Evolutionary conservation across 108 stramenopile species (phyloP).

Genomic region (Fragilaria crotonensis): DNA sequence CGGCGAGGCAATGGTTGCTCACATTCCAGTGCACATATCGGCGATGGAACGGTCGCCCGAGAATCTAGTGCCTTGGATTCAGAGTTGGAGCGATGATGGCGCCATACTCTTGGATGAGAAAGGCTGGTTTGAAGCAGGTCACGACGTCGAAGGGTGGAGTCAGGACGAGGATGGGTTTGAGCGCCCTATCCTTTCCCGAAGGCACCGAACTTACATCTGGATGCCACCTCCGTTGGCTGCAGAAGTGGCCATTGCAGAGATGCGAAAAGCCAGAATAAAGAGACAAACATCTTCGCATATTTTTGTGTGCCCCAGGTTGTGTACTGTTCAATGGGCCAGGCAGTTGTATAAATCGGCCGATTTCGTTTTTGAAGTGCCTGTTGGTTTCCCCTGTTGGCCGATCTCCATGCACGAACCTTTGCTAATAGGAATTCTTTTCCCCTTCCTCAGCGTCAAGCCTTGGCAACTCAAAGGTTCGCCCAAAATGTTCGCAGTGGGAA

Average conservation of each 20-base stretch:
- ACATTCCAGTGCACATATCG: too few species aligned
- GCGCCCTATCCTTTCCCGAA: too few species aligned
- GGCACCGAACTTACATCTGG: too few species aligned
- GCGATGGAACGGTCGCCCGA: too few species aligned
- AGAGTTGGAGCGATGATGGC: too few species aligned
- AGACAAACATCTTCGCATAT: slow-evolving; percentile 7
- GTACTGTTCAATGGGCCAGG: slow-evolving; percentile 10
- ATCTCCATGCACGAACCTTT: slow-evolving; percentile 24
- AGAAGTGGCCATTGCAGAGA: slow-evolving; percentile 21
- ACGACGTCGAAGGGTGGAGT: too few species aligned
- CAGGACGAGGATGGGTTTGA: too few species aligned
- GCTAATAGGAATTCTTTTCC: slow-evolving; percentile 17
- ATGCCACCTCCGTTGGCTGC: slow-evolving; percentile 17
- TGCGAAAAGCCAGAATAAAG: slow-evolving; percentile 24
- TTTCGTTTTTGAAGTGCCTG: slow-evolving; percentile 5
- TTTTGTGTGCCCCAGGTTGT: slow-evolving; percentile 8
- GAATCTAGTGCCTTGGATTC: too few species aligned
- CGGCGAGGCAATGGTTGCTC: too few species aligned
- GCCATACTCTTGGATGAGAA: too few species aligned
- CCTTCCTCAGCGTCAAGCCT: slow-evolving; percentile 14
- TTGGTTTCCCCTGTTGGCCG: slow-evolving; percentile 16
- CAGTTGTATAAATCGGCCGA: slow-evolving; percentile 18
- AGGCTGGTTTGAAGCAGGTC: too few species aligned
- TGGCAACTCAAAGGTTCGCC: slow-evolving; percentile 20
- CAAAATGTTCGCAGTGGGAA: slow-evolving; percentile 20